phyloP scores from a whole-genome alignment of 1,284 basidiomycete species.

The Fomitopsis betulina region DNA sequence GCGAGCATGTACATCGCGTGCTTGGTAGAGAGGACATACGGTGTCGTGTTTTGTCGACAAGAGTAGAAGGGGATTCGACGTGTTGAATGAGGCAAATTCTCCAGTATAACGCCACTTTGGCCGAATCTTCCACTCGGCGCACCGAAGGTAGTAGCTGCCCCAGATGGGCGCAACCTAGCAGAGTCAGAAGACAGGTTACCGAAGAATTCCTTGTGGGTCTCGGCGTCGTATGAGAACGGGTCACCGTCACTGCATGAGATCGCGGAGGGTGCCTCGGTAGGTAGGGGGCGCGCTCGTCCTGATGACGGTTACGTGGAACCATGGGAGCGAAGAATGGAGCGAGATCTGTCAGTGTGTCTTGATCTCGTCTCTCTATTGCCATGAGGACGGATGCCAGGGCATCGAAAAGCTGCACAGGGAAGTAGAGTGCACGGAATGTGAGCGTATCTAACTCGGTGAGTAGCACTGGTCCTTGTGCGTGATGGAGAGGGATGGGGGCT shows the following conservation, averaged over 20 bases:
- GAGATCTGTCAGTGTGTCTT: conserved; percentile 14
- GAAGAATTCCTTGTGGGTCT: conserved; percentile 10
- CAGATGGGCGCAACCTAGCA: conserved; percentile 26
- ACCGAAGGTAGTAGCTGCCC: conserved; percentile 8
- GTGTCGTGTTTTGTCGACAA: conserved; percentile 13
- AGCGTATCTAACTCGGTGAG: conserved; percentile 14
- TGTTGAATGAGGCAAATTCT: conserved; percentile 11
- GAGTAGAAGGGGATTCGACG: conserved; percentile 26
- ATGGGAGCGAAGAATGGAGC: conserved; percentile 19
- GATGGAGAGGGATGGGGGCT: conserved; percentile 18
- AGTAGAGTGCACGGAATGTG: conserved; percentile 32
- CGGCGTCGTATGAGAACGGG: conserved; percentile 19
- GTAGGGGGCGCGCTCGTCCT: neutral
- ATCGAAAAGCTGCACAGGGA: conserved; percentile 29
- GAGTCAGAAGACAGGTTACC: conserved; percentile 28
- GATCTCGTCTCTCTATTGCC: conserved; percentile 32
- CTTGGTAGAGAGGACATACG: conserved; percentile 12
- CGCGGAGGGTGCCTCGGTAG: conserved; percentile 25
- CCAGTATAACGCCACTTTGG: conserved; percentile 12
- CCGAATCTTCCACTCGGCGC: conserved; percentile 11
- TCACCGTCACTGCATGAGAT: conserved; percentile 38
- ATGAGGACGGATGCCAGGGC: conserved; percentile 33
- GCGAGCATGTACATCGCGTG: conserved; percentile 9
- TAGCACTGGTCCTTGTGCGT: conserved; percentile 7
- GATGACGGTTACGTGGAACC: conserved; percentile 28